These are phyloP conservation scores for Xylariaceae sp. DNA, from an alignment of 2,329 filamentous ascomycete genomes.

Conservation along the genomic window DNA sequence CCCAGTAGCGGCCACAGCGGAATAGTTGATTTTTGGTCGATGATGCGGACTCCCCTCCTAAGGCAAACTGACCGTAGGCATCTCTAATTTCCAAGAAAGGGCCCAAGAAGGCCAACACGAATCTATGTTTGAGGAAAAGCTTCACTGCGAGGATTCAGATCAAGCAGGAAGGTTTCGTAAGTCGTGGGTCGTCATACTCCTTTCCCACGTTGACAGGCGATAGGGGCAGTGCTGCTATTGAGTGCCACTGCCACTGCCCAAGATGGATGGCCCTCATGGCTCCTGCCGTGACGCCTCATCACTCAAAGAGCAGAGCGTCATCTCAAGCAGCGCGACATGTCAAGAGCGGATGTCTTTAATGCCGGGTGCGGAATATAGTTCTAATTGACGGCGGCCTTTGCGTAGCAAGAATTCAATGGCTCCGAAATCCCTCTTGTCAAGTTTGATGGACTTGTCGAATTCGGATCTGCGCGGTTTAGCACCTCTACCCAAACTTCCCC, in stretches of 20 bases:
- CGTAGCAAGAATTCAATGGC: conserved; percentile 82
- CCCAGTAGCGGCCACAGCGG: conserved; percentile 18
- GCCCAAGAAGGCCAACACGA: conserved; percentile 28
- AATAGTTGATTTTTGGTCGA: conserved; percentile 33
- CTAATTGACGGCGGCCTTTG: conserved; percentile 76
- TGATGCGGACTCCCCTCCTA: conserved; percentile 40
- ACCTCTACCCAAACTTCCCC: neutral
- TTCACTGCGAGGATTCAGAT: conserved; percentile 21
- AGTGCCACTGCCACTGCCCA: too few species aligned
- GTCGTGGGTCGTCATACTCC: conserved; percentile 9
- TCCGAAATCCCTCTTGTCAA: conserved; percentile 81
- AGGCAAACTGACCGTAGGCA: conserved; percentile 42
- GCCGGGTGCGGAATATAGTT: conserved; percentile 73
- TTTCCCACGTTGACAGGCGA: conserved; percentile 4
- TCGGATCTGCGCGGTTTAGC: conserved; percentile 52
- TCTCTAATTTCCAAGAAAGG: conserved; percentile 39
- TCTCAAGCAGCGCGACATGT: neutral
- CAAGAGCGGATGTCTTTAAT: conserved; percentile 67
- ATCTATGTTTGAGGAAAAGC: conserved; percentile 27
- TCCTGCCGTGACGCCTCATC: too few species aligned
- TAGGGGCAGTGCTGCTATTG: too few species aligned
- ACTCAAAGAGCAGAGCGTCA: too few species aligned
- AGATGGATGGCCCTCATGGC: too few species aligned
- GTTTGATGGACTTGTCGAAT: conserved; percentile 64
- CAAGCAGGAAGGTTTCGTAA: conserved; percentile 8